These are phyloP conservation scores for Postia placenta DNA, from an alignment of 768 basidiomycete species.

Conservation along the genomic window DNA sequence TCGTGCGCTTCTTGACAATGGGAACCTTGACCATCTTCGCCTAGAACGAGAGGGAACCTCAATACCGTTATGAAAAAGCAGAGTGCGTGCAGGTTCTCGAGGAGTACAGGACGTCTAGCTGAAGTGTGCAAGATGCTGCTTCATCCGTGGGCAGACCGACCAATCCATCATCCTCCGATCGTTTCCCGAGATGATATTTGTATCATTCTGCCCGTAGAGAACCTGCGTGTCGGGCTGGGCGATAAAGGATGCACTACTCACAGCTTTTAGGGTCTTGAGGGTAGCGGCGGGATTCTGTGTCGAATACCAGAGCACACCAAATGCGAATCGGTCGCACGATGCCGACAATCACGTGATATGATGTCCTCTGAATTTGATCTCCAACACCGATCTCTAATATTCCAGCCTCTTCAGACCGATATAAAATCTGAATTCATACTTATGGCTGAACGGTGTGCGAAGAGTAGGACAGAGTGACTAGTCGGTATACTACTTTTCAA, in stretches of 20 bases:
- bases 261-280: constrained; percentile 46
- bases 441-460: no score
- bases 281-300: constrained; percentile 24
- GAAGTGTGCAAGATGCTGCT: constrained; percentile 6
- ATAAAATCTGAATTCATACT: no score
- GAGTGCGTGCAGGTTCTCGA: no score
- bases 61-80: neutral
- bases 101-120: no score
- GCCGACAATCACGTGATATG: constrained; percentile 1
- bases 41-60: constrained; percentile 14
- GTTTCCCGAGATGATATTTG: constrained; percentile 4
- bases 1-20: constrained; percentile 97
- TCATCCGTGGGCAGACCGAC: constrained; percentile 17
- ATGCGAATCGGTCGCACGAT: neutral
- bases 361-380: no score
- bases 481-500: no score
- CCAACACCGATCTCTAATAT: no score
- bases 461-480: no score
- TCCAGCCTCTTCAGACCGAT: no score
- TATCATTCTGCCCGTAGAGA: constrained; percentile 13
- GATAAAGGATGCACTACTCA: constrained; percentile 35
- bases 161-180: constrained; percentile 17
- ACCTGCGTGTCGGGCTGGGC: constrained; percentile 10
- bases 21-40: constrained; percentile 47
- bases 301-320: neutral